Base-by-base conservation (phyloP, 768 basidiomycete genomes). In the Sarcodon sp. region DNA sequence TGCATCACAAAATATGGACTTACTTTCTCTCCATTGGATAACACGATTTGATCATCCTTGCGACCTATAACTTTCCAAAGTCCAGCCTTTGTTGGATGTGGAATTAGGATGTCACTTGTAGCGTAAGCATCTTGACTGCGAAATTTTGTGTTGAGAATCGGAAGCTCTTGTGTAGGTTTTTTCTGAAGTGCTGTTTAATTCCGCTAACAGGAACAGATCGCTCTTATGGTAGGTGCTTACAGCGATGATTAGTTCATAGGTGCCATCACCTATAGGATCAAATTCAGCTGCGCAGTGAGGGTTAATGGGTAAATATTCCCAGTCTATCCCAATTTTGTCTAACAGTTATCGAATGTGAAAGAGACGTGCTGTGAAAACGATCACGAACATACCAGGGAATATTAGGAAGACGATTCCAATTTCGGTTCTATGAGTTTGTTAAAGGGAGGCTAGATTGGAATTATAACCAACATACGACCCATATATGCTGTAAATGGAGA, bases 31-130 rank as follows among this genome's bases (percentile, higher is more conserved):
- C 69, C 69, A 13, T 60, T 70, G 2, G 61, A 64, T 33, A 69
- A 63, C 54, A 70, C 64, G 47, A 72, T 69, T 49, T 70, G 70
- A 46, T 73, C 71, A 47, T 73, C 70, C 12, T 51, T 53, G 7
- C 69, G 53, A 7, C 69, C 70, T 35, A 47, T 50, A 35, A 76
- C 54, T 46, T 54, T 64, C 53, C 54, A 57, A 6, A 51, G 33
- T 6, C 45, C 36, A 11, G 48, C 50, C 31, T 49, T 54, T 9
- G 48, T 51, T 4, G 56, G 56, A 21, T 57, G 56, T 15, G 47
- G 51, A 11, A 48, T 46, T 33, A 57, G 45, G 11, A 55, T 48
- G 37, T 57, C 56, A 16, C 35, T 51, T 1, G 56, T 57, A 8
- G 53, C 52, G 39, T 50, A 55, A 11, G 50, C 56, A 8, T 50